A percentile compares a stretch with the other conserved stretches of the same genome.
These are phyloP conservation scores for Cephaloascus albidus DNA, from an alignment of 805 yeast species.

Conservation along the genomic window DNA sequence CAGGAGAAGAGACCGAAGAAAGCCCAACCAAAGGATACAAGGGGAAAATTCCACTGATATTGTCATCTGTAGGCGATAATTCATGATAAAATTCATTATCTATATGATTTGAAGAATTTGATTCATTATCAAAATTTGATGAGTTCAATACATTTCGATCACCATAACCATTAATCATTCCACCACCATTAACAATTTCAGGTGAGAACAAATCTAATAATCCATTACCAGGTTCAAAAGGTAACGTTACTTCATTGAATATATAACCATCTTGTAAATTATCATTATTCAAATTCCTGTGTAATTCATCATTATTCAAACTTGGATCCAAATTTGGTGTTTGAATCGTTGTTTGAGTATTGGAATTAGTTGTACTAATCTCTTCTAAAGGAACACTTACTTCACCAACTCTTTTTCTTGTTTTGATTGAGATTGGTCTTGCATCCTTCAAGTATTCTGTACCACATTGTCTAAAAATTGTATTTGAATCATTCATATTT, in stretches of 20 bases:
- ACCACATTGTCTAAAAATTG: conserved; percentile 11
- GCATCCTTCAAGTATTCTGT: conserved; percentile 15
- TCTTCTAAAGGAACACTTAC: conserved; percentile 26
- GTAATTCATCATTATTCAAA: background rate
- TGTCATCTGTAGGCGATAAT: background rate
- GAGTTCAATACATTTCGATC: background rate
- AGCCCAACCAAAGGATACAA: conserved; percentile 31
- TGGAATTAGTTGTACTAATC: background rate
- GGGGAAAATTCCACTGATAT: conserved; percentile 27
- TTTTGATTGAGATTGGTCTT: conserved; percentile 10
- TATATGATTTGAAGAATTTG: background rate
- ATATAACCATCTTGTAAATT: conserved; percentile 8
- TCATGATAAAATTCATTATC: background rate
- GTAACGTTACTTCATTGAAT: conserved; percentile 20
- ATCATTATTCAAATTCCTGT: conserved; percentile 10
- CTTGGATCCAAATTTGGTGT: background rate
- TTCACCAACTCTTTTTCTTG: conserved; percentile 23
- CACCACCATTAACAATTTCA: background rate
- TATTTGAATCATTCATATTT: background rate
- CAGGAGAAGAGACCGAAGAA: conserved; percentile 9
- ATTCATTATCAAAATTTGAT: background rate
- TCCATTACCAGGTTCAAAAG: conserved; percentile 25
- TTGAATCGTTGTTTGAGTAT: no score
- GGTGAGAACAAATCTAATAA: conserved; percentile 26
- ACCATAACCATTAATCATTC: background rate